These are phyloP conservation scores for Taiwanofungus camphoratus DNA, from an alignment of 1,284 basidiomycete genomes.

Conservation along the genomic window DNA sequence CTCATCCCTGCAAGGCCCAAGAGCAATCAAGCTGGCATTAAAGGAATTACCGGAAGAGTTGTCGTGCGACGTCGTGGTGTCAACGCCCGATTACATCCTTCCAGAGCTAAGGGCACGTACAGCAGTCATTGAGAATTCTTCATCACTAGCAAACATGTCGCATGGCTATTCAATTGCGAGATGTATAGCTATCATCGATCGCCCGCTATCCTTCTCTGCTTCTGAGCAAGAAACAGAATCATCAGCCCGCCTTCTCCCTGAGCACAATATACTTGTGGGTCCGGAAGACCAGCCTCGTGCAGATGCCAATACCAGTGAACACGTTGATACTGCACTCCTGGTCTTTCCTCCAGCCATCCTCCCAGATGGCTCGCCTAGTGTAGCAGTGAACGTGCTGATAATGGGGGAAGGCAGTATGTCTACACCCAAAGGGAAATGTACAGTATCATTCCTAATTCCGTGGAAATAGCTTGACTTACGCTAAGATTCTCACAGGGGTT, in stretches of 20 bases:
- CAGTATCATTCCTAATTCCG: constrained; percentile 23
- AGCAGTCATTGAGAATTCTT: neutral
- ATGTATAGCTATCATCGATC: constrained; percentile 65
- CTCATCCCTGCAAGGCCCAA: no score
- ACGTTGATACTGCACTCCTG: constrained; percentile 67
- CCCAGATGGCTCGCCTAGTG: constrained; percentile 36
- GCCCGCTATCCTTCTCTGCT: constrained; percentile 33
- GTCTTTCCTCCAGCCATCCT: constrained; percentile 77
- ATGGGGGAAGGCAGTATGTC: constrained; percentile 85
- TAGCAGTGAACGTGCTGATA: constrained; percentile 65
- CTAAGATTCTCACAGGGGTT: constrained; percentile 39
- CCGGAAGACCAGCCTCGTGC: constrained; percentile 18
- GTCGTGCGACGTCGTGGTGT: constrained; percentile 40
- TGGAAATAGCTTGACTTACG: neutral
- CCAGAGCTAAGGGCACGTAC: constrained; percentile 15
- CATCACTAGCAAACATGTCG: neutral
- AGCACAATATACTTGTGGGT: constrained; percentile 16
- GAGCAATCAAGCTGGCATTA: no score
- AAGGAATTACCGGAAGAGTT: constrained; percentile 56
- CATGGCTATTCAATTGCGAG: constrained; percentile 39
- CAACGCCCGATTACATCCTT: constrained; percentile 33
- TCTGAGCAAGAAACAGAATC: constrained; percentile 20
- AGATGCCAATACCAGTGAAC: constrained; percentile 16
- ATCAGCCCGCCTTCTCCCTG: neutral
- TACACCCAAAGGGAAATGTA: constrained; percentile 81